phyloP scores from a whole-genome alignment of 768 basidiomycete species.

The Mycena maculata region DNA sequence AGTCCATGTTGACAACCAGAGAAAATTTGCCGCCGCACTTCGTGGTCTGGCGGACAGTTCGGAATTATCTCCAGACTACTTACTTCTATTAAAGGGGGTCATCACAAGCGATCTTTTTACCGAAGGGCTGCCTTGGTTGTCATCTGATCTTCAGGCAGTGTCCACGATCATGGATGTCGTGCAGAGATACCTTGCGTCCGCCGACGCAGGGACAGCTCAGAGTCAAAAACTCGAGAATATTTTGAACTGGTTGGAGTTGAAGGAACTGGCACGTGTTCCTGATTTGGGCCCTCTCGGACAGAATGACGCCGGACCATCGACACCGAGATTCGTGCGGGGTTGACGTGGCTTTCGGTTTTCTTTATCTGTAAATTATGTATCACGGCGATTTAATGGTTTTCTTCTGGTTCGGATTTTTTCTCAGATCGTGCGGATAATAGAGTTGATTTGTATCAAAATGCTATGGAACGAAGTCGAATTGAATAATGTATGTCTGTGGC shows the following conservation, averaged over 20 bases:
- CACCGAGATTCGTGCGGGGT: no score
- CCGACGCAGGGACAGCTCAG: neutral
- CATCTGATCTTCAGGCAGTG: slow-evolving; percentile 14
- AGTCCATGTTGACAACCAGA: slow-evolving; percentile 18
- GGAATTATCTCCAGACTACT: neutral
- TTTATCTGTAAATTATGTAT: no score
- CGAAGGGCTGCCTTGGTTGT: slow-evolving; percentile 29
- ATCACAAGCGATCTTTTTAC: slow-evolving; percentile 20
- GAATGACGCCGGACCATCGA: neutral
- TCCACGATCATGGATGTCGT: neutral
- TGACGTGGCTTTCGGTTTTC: no score
- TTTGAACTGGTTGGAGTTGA: slow-evolving; percentile 28
- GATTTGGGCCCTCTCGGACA: neutral
- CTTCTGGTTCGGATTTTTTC: no score
- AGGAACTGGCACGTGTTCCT: neutral
- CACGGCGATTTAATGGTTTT: no score
- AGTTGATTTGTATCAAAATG: slow-evolving; percentile 15
- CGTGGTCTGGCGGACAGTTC: slow-evolving; percentile 8
- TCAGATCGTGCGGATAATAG: neutral
- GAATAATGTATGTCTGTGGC: slow-evolving; percentile 25
- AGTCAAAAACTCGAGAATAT: slow-evolving; percentile 25
- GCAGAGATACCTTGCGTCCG: slow-evolving; percentile 9
- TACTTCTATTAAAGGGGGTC: slow-evolving; percentile 5
- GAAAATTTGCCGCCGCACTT: slow-evolving; percentile 22
- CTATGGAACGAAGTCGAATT: slow-evolving; percentile 31